A percentile compares a stretch with the other conserved stretches of the same genome.
Evolutionary conservation across 2,329 filamentous ascomycete species (phyloP).

Genomic region (Cladosporium colombiae): DNA sequence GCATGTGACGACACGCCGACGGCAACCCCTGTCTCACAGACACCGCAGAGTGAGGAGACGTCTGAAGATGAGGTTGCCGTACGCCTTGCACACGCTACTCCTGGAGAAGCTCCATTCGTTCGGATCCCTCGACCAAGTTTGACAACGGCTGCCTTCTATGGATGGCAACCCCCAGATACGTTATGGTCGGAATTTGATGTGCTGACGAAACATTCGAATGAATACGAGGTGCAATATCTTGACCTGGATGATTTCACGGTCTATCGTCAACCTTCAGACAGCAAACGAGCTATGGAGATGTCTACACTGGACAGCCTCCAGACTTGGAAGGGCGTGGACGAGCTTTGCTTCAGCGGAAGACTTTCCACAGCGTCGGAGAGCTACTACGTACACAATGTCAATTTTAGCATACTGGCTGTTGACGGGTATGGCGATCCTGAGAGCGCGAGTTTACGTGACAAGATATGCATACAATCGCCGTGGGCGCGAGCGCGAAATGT

Average conservation of each 20-base stretch:
- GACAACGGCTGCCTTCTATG: neutral
- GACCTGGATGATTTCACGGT: conserved; percentile 27
- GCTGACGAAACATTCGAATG: neutral
- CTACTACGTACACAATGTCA: conserved; percentile 57
- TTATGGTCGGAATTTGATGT: neutral
- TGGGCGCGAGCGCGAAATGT: conserved; percentile 41
- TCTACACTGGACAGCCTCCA: conserved; percentile 56
- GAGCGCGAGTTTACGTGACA: conserved; percentile 38
- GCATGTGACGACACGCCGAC: neutral
- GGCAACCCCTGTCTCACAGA: neutral
- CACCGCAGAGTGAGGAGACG: neutral
- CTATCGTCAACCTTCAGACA: conserved; percentile 18
- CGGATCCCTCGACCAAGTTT: conserved; percentile 1
- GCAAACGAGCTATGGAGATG: conserved; percentile 52
- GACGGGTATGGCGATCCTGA: conserved; percentile 64
- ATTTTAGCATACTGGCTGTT: conserved; percentile 62
- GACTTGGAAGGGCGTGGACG: conserved; percentile 39
- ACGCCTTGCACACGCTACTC: neutral
- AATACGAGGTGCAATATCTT: conserved; percentile 14
- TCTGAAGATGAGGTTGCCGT: neutral
- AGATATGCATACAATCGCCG: conserved; percentile 65
- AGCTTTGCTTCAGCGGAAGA: conserved; percentile 62
- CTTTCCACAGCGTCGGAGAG: conserved; percentile 47
- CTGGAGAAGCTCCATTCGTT: neutral
- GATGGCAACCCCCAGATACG: conserved; percentile 14